phyloP scores from a whole-genome alignment of 768 basidiomycete genomes.

The Lactarius trivialis region DNA sequence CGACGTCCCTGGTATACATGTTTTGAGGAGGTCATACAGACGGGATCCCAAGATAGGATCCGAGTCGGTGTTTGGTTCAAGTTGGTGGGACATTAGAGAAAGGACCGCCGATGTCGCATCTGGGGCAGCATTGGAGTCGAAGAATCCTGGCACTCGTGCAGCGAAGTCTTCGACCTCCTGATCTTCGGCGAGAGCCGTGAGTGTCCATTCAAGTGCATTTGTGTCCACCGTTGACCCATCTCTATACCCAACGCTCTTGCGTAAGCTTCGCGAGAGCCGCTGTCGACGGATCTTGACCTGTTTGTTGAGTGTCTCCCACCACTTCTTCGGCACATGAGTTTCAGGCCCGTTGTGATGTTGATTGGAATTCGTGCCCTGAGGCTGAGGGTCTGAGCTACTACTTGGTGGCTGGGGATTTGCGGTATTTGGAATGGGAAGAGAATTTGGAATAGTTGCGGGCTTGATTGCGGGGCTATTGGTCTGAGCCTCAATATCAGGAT shows the following conservation, averaged over 20 bases:
- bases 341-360: not conserved
- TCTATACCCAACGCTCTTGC: not conserved
- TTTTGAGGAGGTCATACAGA: conserved; percentile 3
- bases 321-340: not conserved
- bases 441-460: not conserved
- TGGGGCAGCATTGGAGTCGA: not conserved
- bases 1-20: not conserved
- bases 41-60: conserved; percentile 8
- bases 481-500: not conserved
- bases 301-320: not conserved
- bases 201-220: conserved; percentile 1
- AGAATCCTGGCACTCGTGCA: conserved; percentile 2
- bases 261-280: not conserved
- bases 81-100: not conserved
- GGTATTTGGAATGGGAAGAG: too few relatives aligned
- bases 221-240: not conserved
- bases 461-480: rapidly evolving
- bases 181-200: conserved; percentile 3
- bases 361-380: not conserved
- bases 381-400: not conserved
- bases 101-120: conserved; percentile 2
- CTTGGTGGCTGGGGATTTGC: not conserved
- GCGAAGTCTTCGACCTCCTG: conserved; percentile 6
- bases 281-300: not conserved
- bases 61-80: not conserved